A percentile compares a stretch with the other conserved stretches of the same genome.
These are phyloP conservation scores for Gossypium thurberi DNA, from an alignment of 345 rosid genomes.

Conservation along the genomic window DNA sequence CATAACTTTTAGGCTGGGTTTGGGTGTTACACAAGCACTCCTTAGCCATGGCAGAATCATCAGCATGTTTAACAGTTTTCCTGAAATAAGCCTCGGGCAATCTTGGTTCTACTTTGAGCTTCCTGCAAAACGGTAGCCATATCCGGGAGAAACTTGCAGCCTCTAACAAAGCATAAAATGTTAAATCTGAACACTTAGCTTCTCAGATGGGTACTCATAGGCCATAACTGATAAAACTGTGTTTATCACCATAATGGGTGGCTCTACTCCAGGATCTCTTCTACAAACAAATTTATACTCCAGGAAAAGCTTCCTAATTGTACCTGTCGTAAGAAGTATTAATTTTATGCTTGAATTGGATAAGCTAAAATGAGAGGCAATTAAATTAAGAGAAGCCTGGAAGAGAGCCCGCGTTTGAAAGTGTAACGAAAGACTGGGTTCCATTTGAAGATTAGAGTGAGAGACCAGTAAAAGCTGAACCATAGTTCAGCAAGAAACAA, in stretches of 20 bases:
- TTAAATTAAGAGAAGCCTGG: constrained; percentile 19
- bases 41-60: not conserved
- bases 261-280: constrained; percentile 43
- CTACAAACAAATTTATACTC: constrained; percentile 49
- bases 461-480: constrained; percentile 43
- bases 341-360: not conserved
- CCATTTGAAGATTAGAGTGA: constrained; percentile 39
- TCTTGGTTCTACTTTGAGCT: constrained; percentile 28
- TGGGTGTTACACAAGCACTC: not conserved
- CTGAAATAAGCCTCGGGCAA: constrained; percentile 38
- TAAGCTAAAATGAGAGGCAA: not conserved
- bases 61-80: not conserved
- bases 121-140: constrained; percentile 36
- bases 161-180: constrained; percentile 43
- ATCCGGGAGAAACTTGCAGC: constrained; percentile 34
- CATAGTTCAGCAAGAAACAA: constrained; percentile 34
- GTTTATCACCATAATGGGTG: constrained; percentile 40
- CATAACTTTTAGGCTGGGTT: too few species aligned
- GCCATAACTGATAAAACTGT: constrained; percentile 53
- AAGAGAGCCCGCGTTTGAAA: constrained; percentile 39
- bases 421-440: constrained; percentile 25
- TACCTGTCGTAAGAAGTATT: constrained; percentile 13
- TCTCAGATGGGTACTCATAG: constrained; percentile 51
- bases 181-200: constrained; percentile 35
- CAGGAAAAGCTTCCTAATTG: constrained; percentile 23